These are phyloP conservation scores for Naumovozyma baii DNA, from an alignment of 805 yeast species.

Conservation along the genomic window DNA sequence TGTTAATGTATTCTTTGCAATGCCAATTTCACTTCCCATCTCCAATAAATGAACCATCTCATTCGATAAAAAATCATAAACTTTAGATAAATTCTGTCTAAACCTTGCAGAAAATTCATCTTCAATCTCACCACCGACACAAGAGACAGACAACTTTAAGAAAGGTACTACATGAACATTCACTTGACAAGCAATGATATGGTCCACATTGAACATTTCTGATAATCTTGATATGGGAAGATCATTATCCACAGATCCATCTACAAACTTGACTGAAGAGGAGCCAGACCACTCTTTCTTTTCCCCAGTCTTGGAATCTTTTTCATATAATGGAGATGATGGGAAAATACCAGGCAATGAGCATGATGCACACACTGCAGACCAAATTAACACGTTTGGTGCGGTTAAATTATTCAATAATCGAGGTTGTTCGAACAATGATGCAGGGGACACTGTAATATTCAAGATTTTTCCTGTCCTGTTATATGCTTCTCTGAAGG, in stretches of 20 bases:
- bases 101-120: conserved; percentile 47
- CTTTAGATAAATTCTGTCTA: conserved; percentile 40
- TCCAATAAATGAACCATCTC: conserved; percentile 74
- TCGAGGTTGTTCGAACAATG: conserved; percentile 82
- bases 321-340: conserved; percentile 72
- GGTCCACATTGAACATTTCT: conserved; percentile 95
- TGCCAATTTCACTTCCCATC: conserved; percentile 64
- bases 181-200: conserved; percentile 92
- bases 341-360: conserved; percentile 86
- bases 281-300: conserved; percentile 68
- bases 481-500: conserved; percentile 88
- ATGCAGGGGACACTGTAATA: conserved; percentile 84
- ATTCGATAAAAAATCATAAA: conserved; percentile 49
- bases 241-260: conserved; percentile 91
- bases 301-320: conserved; percentile 60
- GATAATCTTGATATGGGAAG: conserved; percentile 78
- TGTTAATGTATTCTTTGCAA: conserved; percentile 63
- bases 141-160: conserved; percentile 52
- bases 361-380: conserved; percentile 86
- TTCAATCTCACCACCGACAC: conserved; percentile 62
- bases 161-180: conserved; percentile 92
- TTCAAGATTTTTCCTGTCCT: conserved; percentile 84
- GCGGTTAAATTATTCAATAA: conserved; percentile 68
- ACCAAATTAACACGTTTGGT: conserved; percentile 71
- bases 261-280: conserved; percentile 70